phyloP scores from a whole-genome alignment of 106 monocot species.

The Vanilla planifolia region DNA sequence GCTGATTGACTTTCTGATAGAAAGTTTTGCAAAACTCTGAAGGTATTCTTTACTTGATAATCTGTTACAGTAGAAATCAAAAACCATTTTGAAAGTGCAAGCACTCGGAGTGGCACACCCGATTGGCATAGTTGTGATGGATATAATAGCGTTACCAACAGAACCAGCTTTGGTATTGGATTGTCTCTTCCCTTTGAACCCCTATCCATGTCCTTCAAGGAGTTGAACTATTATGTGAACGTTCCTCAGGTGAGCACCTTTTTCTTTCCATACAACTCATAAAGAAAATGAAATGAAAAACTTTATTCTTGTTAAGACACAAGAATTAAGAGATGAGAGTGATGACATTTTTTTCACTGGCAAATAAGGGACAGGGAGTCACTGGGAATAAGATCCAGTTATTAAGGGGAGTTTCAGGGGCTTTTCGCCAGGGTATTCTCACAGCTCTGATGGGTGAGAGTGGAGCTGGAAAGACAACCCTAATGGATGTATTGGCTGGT shows the following conservation, averaged over 20 bases:
- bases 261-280: no score
- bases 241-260: constrained; percentile 66
- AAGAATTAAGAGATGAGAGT: no score
- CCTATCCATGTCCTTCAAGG: constrained; percentile 84
- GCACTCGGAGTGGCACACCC: constrained; percentile 2
- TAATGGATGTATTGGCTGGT: constrained; percentile 76
- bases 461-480: constrained; percentile 80
- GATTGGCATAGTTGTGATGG: constrained; percentile 14
- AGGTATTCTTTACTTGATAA: background rate
- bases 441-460: constrained; percentile 82
- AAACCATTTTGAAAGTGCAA: constrained; percentile 1
- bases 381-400: constrained; percentile 49
- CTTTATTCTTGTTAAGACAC: no score
- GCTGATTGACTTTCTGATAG: background rate
- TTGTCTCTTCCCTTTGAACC: constrained; percentile 95
- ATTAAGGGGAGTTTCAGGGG: constrained; percentile 42
- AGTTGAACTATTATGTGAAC: constrained; percentile 86
- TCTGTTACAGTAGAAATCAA: constrained; percentile 22
- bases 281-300: no score
- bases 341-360: constrained; percentile 14
- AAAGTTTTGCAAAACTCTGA: background rate
- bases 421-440: constrained; percentile 63
- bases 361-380: constrained; percentile 59
- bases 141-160: constrained; percentile 26
- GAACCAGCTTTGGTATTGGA: constrained; percentile 45